Evolutionary conservation across 768 basidiomycete genomes (phyloP).

Genomic region (Boletus fagicola): DNA sequence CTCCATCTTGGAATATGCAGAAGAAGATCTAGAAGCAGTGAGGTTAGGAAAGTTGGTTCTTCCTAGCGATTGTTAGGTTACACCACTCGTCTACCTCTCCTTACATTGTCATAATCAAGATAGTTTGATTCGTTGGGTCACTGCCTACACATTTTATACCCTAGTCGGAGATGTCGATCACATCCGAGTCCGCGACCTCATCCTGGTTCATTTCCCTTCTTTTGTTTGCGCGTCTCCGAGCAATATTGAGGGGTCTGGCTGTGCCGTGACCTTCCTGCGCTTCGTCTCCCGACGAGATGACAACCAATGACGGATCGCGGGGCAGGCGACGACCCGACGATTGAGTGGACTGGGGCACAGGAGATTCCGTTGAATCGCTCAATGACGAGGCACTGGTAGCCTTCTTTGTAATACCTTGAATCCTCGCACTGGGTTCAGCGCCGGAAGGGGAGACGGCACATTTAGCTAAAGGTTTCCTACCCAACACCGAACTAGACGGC

Average conservation of each 20-base stretch:
- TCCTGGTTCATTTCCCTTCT: slow-evolving; percentile 28
- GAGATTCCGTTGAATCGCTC: slow-evolving; percentile 12
- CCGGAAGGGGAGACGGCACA: slow-evolving; percentile 8
- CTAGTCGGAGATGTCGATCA: slow-evolving; percentile 55
- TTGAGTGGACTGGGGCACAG: slow-evolving; percentile 18
- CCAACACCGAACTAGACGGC: slow-evolving; percentile 10
- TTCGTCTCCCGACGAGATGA: slow-evolving; percentile 25
- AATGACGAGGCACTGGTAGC: slow-evolving; percentile 13
- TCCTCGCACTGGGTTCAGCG: slow-evolving; percentile 18
- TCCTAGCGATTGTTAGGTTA: background rate
- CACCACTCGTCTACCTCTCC: background rate
- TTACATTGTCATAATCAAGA: background rate
- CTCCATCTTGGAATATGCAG: background rate
- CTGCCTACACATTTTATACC: background rate
- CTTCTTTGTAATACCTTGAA: slow-evolving; percentile 8
- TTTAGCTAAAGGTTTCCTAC: slow-evolving; percentile 14
- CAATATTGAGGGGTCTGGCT: background rate
- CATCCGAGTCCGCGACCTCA: slow-evolving; percentile 40
- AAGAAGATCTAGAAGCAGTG: background rate
- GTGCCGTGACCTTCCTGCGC: background rate
- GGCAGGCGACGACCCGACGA: slow-evolving; percentile 12
- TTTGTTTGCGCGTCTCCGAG: slow-evolving; percentile 9
- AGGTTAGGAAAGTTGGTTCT: background rate
- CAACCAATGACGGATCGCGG: slow-evolving; percentile 25
- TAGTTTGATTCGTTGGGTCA: background rate